Evolutionary conservation across 2,329 filamentous ascomycete genomes (phyloP), one percentile per base, ranked within the genome.

Genomic region (Zasmidium citrigriseum): DNA sequence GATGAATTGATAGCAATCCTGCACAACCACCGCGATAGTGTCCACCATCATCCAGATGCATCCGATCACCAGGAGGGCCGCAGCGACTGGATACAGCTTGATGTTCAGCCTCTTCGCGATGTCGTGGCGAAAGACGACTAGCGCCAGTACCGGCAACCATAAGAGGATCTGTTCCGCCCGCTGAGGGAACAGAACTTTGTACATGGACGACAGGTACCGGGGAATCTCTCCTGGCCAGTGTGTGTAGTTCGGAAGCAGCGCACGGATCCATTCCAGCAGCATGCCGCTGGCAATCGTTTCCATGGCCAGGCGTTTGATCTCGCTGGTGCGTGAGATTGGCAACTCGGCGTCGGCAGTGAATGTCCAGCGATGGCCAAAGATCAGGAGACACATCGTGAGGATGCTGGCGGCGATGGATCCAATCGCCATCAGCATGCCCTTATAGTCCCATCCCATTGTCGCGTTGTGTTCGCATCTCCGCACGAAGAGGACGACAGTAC

Each of bases 351-450:
- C 14, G 4, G 34, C 4, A n/a, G 34, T 41, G 24, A 5, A 54
- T 11, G 52, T 47, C 52, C 52, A 54, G 12, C 34, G 23, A 34
- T 54, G 45, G n/a, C 52, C 52, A 29, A 46, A 23, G 2, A 54
- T n/a, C 9, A 54, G 45, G 10, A 54, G 52, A 11, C 22, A 21
- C n/a, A 54, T 21, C 1, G 52, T 25, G 12, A 54, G 52, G n/a
- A 47, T 18, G 22, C 52, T 54, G 16, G 44, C 23, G 18, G 48
- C 23, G 23, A 18, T 47, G 5, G 44, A 47, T 2, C 41, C 52
- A 18, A 27, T 27, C 1, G 54, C 54, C 25, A 57, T 52, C 12
- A 52, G 34, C 16, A 57, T 25, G 23, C 51, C 46, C 21, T 48
- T 20, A 18, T 45, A 52, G 34, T 57, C 54, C 7, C 52, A 11